Conservation (phyloP, 1,284 basidiomycete genomes). For the Cutaneotrichosporon sp. region DNA sequence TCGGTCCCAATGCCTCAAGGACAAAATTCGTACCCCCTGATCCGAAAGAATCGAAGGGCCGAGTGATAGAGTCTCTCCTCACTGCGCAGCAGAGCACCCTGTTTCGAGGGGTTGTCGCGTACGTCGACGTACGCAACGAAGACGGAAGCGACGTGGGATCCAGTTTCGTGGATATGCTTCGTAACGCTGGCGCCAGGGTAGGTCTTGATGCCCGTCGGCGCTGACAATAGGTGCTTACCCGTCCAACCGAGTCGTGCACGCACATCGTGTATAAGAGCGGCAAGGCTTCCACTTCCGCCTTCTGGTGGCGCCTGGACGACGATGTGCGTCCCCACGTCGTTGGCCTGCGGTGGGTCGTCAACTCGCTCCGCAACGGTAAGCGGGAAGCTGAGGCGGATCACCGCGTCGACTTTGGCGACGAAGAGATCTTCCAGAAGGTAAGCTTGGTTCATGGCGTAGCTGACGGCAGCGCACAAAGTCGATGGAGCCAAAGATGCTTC, state of each 20-base stretch:
- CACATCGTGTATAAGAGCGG: constrained; percentile 91
- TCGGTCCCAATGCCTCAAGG: background rate
- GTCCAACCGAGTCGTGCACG: constrained; percentile 59
- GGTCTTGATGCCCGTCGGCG: no score
- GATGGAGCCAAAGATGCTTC: constrained; percentile 56
- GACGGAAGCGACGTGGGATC: constrained; percentile 78
- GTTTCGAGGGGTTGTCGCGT: constrained; percentile 72
- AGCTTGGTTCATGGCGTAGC: constrained; percentile 10
- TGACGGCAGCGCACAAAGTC: constrained; percentile 55
- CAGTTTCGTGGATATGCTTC: constrained; percentile 81
- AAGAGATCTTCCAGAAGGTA: constrained; percentile 68
- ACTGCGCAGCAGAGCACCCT: constrained; percentile 21
- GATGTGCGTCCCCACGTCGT: constrained; percentile 61
- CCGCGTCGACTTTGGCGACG: constrained; percentile 62
- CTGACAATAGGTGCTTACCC: constrained; percentile 44
- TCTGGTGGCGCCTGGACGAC: constrained; percentile 57
- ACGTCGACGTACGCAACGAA: constrained; percentile 81
- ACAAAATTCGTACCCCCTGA: background rate
- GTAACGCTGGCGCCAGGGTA: constrained; percentile 75
- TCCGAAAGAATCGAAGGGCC: background rate
- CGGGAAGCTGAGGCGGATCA: constrained; percentile 64
- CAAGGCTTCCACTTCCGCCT: constrained; percentile 65
- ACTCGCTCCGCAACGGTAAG: constrained; percentile 67
- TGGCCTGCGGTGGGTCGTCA: constrained; percentile 86
- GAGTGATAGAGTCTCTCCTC: background rate